Evolutionary conservation across 345 rosid species (phyloP).

Genomic region (Bruguiera sexangula): DNA sequence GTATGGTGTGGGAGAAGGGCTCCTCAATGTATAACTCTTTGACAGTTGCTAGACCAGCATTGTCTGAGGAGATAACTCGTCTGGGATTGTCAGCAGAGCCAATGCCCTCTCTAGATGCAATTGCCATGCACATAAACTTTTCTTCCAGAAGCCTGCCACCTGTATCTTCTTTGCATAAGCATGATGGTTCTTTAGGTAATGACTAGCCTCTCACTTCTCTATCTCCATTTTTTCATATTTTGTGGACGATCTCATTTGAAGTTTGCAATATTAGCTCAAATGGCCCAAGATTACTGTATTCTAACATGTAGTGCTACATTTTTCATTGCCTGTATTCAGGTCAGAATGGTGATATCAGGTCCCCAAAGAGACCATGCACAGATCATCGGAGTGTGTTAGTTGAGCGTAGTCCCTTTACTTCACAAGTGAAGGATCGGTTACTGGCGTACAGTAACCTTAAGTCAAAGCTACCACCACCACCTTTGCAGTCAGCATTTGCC

Average conservation of each 20-base stretch:
- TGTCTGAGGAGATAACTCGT: constrained; percentile 61
- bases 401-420: constrained; percentile 47
- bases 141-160: constrained; percentile 23
- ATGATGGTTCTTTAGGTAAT: constrained; percentile 17
- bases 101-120: constrained; percentile 34
- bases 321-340: constrained; percentile 42
- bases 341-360: constrained; percentile 72
- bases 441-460: constrained; percentile 22
- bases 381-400: constrained; percentile 87
- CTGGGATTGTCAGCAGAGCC: constrained; percentile 32
- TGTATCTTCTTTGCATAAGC: constrained; percentile 17
- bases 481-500: constrained; percentile 35
- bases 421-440: constrained; percentile 32
- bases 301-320: not conserved
- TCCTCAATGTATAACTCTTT: constrained; percentile 96
- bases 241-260: not conserved
- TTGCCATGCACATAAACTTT: constrained; percentile 25
- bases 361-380: constrained; percentile 34
- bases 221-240: not conserved
- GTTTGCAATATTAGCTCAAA: not conserved
- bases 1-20: constrained; percentile 98
- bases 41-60: constrained; percentile 73
- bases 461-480: constrained; percentile 30
- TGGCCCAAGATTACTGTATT: constrained; percentile 2
- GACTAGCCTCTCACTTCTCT: not conserved